Evolutionary conservation across 1,284 basidiomycete genomes (phyloP).

Genomic region (Ceratobasidium papillatum): DNA sequence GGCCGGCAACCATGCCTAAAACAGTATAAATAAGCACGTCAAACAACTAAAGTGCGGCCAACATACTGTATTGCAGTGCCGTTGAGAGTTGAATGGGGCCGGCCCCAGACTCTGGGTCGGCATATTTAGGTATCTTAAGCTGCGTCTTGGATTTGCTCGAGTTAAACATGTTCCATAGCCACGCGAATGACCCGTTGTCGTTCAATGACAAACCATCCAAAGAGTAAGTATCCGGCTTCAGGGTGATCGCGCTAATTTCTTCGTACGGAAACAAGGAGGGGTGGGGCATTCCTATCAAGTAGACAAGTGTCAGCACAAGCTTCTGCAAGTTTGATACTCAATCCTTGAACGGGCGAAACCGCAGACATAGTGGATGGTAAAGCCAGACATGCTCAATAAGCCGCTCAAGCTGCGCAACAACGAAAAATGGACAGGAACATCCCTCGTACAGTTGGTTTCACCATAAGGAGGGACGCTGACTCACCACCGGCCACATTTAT

Average conservation of each 20-base stretch:
- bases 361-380: constrained; percentile 56
- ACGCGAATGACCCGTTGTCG: constrained; percentile 57
- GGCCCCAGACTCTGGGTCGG: constrained; percentile 51
- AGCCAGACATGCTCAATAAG: not conserved
- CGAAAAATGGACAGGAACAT: not conserved
- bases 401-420: not conserved
- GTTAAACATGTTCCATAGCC: constrained; percentile 73
- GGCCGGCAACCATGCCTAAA: constrained; percentile 60
- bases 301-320: not conserved
- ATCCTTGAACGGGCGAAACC: constrained; percentile 70
- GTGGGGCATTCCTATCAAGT: constrained; percentile 60
- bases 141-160: constrained; percentile 59
- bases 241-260: constrained; percentile 60
- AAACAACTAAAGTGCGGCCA: not conserved
- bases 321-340: constrained; percentile 54
- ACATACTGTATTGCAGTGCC: constrained; percentile 73
- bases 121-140: constrained; percentile 71
- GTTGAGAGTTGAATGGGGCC: constrained; percentile 66
- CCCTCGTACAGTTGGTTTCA: not conserved
- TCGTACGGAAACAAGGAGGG: constrained; percentile 71
- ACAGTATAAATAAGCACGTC: not conserved
- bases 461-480: not conserved
- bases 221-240: constrained; percentile 55
- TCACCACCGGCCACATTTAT: constrained; percentile 50
- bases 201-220: constrained; percentile 47